phyloP scores from a whole-genome alignment of 2,329 filamentous ascomycete genomes.

The Neonectria sp. region DNA sequence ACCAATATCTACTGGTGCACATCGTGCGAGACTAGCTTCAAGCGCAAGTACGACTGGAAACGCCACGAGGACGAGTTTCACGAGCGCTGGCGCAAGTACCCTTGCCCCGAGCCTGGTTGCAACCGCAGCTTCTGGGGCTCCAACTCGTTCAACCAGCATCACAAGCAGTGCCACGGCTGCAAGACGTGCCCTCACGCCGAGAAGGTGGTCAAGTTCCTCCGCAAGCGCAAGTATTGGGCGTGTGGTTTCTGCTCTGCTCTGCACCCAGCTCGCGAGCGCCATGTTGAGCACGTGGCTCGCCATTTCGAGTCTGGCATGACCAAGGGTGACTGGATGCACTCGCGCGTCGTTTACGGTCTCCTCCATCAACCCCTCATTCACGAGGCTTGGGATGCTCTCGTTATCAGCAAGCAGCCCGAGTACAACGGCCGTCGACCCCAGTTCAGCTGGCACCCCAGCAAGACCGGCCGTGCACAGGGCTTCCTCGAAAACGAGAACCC shows the following conservation, averaged over 20 bases:
- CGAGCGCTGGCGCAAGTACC: constrained; percentile 77
- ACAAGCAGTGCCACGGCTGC: constrained; percentile 76
- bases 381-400: constrained; percentile 72
- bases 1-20: constrained; percentile 71
- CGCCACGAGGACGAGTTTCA: constrained; percentile 79
- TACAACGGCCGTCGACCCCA: constrained; percentile 69
- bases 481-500: constrained; percentile 74
- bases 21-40: constrained; percentile 75
- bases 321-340: constrained; percentile 78
- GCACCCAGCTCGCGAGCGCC: constrained; percentile 74
- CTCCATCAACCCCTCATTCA: constrained; percentile 76
- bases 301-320: constrained; percentile 76
- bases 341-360: constrained; percentile 76
- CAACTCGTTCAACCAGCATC: constrained; percentile 78
- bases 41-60: constrained; percentile 79
- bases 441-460: constrained; percentile 73
- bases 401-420: constrained; percentile 68
- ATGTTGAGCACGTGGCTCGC: constrained; percentile 78
- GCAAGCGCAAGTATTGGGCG: constrained; percentile 77
- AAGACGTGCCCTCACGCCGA: constrained; percentile 77
- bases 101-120: constrained; percentile 74
- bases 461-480: constrained; percentile 70
- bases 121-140: constrained; percentile 78
- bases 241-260: constrained; percentile 78
- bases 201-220: constrained; percentile 73